Conservation (phyloP, 2,329 filamentous ascomycete genomes). For the Cladosporium phlei region DNA sequence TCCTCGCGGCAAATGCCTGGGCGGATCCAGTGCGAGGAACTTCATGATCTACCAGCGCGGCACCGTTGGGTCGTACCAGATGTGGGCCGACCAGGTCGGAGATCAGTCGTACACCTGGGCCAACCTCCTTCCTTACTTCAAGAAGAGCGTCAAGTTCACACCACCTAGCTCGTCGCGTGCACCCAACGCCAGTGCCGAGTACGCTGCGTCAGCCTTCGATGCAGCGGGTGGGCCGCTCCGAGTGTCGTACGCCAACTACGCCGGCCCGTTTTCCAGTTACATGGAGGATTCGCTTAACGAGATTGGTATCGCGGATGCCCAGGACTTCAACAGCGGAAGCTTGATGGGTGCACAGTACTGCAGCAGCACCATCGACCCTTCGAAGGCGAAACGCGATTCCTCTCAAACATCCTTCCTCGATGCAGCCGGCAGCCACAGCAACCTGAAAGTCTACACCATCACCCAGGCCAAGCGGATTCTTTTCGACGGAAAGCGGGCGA, state of each 20-base stretch:
- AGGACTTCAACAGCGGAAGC: slow-evolving; percentile 27
- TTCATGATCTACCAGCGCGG: slow-evolving; percentile 27
- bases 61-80: slow-evolving; percentile 28
- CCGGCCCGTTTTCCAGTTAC: slow-evolving; percentile 27
- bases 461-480: slow-evolving; percentile 19
- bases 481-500: neutral
- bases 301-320: slow-evolving; percentile 26
- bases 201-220: slow-evolving; percentile 23
- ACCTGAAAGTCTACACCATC: slow-evolving; percentile 31
- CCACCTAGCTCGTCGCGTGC: slow-evolving; percentile 19
- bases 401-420: slow-evolving; percentile 28
- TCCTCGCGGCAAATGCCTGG: slow-evolving; percentile 28
- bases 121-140: slow-evolving; percentile 24
- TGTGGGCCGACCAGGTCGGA: slow-evolving; percentile 34
- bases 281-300: slow-evolving; percentile 21
- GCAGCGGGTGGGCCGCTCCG: slow-evolving; percentile 25
- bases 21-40: slow-evolving; percentile 26
- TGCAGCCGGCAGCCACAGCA: slow-evolving; percentile 17
- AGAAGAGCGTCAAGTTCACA: slow-evolving; percentile 19
- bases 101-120: slow-evolving; percentile 30
- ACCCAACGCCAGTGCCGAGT: slow-evolving; percentile 24
- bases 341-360: slow-evolving; percentile 19
- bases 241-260: slow-evolving; percentile 29
- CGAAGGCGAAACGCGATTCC: neutral
- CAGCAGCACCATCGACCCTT: slow-evolving; percentile 10